These are phyloP conservation scores for Phalaenopsis equestris DNA, from an alignment of 106 monocot species.

Conservation along the genomic window DNA sequence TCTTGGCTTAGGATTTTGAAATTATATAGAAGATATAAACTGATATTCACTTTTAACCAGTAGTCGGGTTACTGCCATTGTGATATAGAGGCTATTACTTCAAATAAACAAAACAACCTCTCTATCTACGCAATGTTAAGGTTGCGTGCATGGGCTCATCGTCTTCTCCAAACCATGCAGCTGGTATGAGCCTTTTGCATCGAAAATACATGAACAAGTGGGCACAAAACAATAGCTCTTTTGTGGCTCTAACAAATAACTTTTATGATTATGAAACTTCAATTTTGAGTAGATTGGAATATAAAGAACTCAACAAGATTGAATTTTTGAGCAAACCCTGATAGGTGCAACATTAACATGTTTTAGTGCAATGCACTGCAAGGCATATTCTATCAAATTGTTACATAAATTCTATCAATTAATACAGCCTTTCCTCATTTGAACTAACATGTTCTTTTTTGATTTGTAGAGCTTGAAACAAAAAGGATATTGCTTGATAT, in stretches of 20 bases:
- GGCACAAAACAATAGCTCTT: neutral
- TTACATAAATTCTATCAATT: neutral
- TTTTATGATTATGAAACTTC: neutral
- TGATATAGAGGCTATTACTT: neutral
- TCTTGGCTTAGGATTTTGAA: neutral
- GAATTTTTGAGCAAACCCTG: neutral
- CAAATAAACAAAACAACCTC: neutral
- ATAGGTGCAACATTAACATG: neutral
- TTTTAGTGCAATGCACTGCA: neutral
- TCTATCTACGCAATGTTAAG: neutral
- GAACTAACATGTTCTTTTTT: neutral
- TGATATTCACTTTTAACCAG: neutral
- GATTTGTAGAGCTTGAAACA: conserved; percentile 80
- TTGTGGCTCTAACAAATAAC: neutral
- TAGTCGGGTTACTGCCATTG: neutral
- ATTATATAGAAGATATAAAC: neutral
- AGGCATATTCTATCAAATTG: neutral
- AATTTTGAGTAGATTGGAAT: neutral
- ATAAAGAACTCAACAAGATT: neutral
- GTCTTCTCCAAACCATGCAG: neutral
- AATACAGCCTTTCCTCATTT: neutral
- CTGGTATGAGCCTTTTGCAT: neutral
- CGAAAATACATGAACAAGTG: neutral
- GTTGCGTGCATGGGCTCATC: neutral
- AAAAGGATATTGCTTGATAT: conserved; percentile 96